Percentiles rank a stretch among this genome's conserved stretches.
These are phyloP conservation scores for Colletotrichum karsti DNA, from an alignment of 2,329 filamentous ascomycete genomes.

Conservation along the genomic window DNA sequence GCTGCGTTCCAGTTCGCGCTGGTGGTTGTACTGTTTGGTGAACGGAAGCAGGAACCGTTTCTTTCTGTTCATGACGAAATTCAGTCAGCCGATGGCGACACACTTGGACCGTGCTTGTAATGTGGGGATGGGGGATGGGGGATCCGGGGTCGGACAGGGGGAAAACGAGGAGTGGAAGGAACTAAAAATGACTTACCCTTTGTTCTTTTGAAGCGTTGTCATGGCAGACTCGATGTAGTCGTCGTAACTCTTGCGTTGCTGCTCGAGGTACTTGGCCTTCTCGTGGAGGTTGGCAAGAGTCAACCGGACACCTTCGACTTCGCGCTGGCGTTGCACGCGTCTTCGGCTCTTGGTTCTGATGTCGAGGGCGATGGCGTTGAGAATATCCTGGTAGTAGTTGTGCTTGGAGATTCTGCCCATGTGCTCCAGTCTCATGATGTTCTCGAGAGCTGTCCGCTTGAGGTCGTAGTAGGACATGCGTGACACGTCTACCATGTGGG, in stretches of 20 bases:
- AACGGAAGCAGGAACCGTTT: constrained; percentile 95
- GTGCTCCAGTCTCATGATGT: constrained; percentile 89
- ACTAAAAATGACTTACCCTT: constrained; percentile 67
- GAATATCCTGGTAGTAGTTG: constrained; percentile 96
- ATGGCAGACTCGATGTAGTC: constrained; percentile 99
- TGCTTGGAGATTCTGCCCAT: constrained; percentile 86
- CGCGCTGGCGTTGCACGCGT: constrained; percentile 88
- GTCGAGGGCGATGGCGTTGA: constrained; percentile 95
- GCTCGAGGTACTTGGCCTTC: constrained; percentile 91
- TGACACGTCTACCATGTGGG: constrained; percentile 88
- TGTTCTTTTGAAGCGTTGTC: constrained; percentile 95
- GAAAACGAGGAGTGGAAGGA: neutral
- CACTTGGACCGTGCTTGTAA: constrained; percentile 27
- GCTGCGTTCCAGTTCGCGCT: constrained; percentile 90
- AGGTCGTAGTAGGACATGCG: constrained; percentile 90
- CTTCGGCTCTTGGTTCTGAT: constrained; percentile 97
- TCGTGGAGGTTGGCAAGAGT: constrained; percentile 81
- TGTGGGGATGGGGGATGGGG: constrained; percentile 5
- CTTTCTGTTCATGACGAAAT: constrained; percentile 62
- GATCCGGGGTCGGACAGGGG: neutral
- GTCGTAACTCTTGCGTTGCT: constrained; percentile 96
- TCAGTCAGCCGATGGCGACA: constrained; percentile 32
- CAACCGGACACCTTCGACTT: constrained; percentile 83
- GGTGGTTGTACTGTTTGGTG: constrained; percentile 98
- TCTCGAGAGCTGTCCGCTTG: constrained; percentile 92